Conservation (phyloP, 2,329 filamentous ascomycete species). For the Aspergillus sp. region DNA sequence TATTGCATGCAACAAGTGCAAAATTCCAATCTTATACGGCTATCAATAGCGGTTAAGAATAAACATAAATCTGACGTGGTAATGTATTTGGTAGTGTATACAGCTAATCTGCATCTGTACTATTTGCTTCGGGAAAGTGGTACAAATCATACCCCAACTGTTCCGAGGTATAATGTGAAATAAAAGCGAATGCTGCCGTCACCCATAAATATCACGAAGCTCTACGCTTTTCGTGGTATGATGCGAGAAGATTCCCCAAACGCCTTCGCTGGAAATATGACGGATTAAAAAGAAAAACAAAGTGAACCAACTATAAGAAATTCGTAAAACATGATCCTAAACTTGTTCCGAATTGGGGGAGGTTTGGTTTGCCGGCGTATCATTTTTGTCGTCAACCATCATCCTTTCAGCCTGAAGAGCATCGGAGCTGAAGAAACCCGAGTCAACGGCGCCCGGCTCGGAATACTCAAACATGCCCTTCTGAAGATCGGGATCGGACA, state of each 20-base stretch:
- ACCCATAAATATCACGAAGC: constrained; percentile 1
- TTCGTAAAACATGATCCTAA: constrained; percentile 21
- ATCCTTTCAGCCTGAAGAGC: constrained; percentile 28
- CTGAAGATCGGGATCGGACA: constrained; percentile 33
- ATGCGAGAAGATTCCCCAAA: constrained; percentile 3
- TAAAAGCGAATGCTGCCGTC: constrained; percentile 3
- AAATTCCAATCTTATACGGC: background rate
- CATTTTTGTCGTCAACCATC: constrained; percentile 23
- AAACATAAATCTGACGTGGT: background rate
- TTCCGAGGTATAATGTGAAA: background rate
- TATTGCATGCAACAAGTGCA: background rate
- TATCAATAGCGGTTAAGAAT: background rate
- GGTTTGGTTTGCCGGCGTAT: constrained; percentile 15
- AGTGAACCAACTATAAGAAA: constrained; percentile 14
- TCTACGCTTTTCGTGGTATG: background rate
- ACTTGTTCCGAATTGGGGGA: constrained; percentile 14
- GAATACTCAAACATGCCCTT: constrained; percentile 35
- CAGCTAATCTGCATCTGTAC: background rate
- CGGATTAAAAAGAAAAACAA: constrained; percentile 2
- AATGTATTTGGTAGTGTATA: background rate
- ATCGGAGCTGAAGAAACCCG: constrained; percentile 38
- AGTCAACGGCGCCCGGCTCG: constrained; percentile 33
- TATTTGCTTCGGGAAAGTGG: background rate
- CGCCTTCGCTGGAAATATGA: constrained; percentile 18
- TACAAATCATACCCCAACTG: background rate